Evolutionary conservation across 192 early-diverging fungal genomes (phyloP), one percentile per base, ranked within the genome.

Genomic region (Allomyces macrogynus): DNA sequence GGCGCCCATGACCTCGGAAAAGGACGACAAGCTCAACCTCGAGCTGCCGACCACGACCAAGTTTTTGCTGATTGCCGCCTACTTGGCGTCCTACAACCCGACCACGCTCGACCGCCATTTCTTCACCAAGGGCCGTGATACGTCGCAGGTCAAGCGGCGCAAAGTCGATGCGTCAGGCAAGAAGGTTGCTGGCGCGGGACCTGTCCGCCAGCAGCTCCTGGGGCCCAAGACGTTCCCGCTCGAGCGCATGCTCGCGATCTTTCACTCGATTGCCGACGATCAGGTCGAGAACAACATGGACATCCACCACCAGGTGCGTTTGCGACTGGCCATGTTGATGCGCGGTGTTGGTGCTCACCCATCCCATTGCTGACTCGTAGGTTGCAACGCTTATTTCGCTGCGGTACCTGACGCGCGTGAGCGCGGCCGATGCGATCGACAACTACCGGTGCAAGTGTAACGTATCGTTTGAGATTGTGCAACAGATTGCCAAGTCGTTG

Each of bases 241-340:
- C n/a, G 93, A 99, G 67, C 82, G 95, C 24, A 87, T 99, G 89
- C 71, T 94, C 69, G 95, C 95, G 57, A 96, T 99, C 61, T 97
- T 97, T 73, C 91, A 95, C 72, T 88, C 84, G 67, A 87, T 92
- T n/a, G 74, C 90, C 23, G 84, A 81, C 4, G 83, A 89, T 43
- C 74, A 80, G 5, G 71, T 85, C 7, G 88, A 91, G 22, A 80
- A 82, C 62, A 82, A 77, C 5, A 79, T 93, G 7, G 89, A 91
- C 69, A 81, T 91, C 16, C 81, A 87, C 43, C 71, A 72, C 0
- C 84, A 86, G 70, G 81, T 79, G 65, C 16, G 54, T 22, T 57
- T 54, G 24, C 16, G 57, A 8, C 8, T 40, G 71, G 5, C 1
- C 12, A n/a, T n/a, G n/a, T n/a, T n/a, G n/a, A n/a, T n/a, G n/a